phyloP scores from a whole-genome alignment of 768 basidiomycete species.

The Tulasnella sp. region DNA sequence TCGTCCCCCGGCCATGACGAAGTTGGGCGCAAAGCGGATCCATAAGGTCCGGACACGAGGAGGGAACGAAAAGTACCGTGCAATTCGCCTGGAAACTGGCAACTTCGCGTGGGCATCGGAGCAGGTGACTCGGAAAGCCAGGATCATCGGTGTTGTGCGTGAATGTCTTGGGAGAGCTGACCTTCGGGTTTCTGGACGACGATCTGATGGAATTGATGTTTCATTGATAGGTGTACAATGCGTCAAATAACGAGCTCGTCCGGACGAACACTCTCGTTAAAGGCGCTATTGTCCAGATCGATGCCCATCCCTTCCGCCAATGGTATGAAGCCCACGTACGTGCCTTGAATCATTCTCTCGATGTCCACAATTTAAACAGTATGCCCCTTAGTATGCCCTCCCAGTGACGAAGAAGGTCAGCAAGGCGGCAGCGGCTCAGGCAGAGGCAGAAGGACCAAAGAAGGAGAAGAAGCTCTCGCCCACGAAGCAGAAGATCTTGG shows the following conservation, averaged over 20 bases:
- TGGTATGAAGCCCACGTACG: constrained; percentile 98
- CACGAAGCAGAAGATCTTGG: constrained; percentile 78
- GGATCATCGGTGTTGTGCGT: constrained; percentile 90
- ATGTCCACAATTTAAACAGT: background rate
- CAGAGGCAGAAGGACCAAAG: constrained; percentile 38
- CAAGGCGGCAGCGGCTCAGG: constrained; percentile 42
- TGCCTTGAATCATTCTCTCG: constrained; percentile 20
- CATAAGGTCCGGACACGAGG: constrained; percentile 93
- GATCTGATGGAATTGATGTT: constrained; percentile 5
- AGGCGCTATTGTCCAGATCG: constrained; percentile 90
- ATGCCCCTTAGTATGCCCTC: constrained; percentile 65
- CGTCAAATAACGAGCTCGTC: constrained; percentile 99
- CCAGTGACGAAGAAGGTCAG: constrained; percentile 82
- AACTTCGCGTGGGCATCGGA: constrained; percentile 99
- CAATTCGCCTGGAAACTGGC: constrained; percentile 89
- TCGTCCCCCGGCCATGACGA: constrained; percentile 95
- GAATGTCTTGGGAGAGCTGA: background rate
- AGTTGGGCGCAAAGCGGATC: constrained; percentile 89
- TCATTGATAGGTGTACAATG: constrained; percentile 75
- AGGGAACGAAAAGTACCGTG: constrained; percentile 90
- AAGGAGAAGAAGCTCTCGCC: constrained; percentile 70
- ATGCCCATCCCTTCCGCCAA: constrained; percentile 98
- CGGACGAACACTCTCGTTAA: constrained; percentile 99
- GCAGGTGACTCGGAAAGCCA: constrained; percentile 87
- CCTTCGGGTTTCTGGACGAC: background rate